These are phyloP conservation scores for Salix suchowensis DNA, from an alignment of 345 rosid genomes.

Conservation along the genomic window DNA sequence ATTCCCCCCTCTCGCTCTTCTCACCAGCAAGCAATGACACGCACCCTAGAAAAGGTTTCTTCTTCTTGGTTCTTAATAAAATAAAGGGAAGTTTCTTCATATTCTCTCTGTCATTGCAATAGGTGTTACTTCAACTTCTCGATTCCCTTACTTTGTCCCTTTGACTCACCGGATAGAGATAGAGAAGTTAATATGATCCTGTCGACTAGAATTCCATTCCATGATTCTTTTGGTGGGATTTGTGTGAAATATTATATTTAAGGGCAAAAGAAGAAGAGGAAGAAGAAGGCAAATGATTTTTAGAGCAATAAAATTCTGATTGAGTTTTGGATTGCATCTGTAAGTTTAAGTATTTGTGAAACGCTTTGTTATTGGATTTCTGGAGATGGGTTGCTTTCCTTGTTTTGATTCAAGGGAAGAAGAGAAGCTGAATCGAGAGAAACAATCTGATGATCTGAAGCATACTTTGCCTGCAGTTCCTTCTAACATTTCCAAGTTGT, in stretches of 20 bases:
- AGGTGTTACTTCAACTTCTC: conserved; percentile 12
- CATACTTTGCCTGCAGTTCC: conserved; percentile 46
- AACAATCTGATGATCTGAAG: conserved; percentile 49
- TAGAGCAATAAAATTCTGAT: conserved; percentile 21
- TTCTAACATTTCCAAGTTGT: conserved; percentile 54
- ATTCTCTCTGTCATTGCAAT: background rate
- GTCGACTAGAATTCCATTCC: background rate
- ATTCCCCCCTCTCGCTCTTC: background rate
- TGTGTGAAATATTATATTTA: background rate
- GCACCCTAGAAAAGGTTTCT: background rate
- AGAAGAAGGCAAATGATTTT: background rate
- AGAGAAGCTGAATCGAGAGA: conserved; percentile 62
- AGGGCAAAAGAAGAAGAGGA: background rate
- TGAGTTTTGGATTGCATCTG: conserved; percentile 11
- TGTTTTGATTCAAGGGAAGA: conserved; percentile 88
- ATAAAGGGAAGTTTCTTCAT: background rate
- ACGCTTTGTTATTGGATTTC: conserved; percentile 11
- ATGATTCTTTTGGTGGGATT: conserved; percentile 13
- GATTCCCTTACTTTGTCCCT: conserved; percentile 14
- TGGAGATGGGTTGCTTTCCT: conserved; percentile 84
- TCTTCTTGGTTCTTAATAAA: background rate
- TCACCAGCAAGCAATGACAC: conserved; percentile 10
- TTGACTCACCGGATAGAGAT: conserved; percentile 8
- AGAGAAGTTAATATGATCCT: background rate
- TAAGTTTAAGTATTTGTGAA: conserved; percentile 10